phyloP scores from a whole-genome alignment of 495 filamentous ascomycete genomes.

The Echria macrotheca region DNA sequence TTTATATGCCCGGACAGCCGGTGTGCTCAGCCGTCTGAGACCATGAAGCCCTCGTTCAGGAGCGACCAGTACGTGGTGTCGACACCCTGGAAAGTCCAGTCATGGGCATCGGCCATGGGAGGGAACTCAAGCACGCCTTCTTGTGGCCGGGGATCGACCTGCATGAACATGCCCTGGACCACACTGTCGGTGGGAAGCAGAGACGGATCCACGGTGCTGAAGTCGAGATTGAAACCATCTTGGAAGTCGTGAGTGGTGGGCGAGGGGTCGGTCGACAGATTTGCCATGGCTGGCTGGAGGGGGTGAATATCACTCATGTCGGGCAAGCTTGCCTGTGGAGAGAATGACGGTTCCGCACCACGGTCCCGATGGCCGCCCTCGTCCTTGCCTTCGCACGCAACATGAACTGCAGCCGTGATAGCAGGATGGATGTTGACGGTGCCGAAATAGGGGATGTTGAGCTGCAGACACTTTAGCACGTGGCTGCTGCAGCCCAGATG shows the following conservation, averaged over 20 bases:
- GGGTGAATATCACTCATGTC: not conserved
- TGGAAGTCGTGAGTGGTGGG: not conserved
- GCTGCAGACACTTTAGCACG: slow-evolving; percentile 23
- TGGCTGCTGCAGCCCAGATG: slow-evolving; percentile 7
- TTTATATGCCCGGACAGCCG: too few relatives aligned
- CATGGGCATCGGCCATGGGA: slow-evolving; percentile 30
- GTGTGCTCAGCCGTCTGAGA: not conserved
- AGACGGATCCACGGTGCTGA: slow-evolving; percentile 5
- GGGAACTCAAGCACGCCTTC: slow-evolving; percentile 20
- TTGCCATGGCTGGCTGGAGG: slow-evolving; percentile 3
- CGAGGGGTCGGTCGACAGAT: not conserved
- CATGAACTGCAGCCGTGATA: slow-evolving; percentile 5
- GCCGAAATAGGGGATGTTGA: slow-evolving; percentile 44
- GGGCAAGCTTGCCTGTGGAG: not conserved
- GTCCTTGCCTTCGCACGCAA: not conserved
- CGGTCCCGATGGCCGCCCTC: not conserved
- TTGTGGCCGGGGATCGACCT: slow-evolving; percentile 24
- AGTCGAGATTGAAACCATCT: not conserved
- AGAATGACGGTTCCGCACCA: not conserved
- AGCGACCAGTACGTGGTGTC: slow-evolving; percentile 33
- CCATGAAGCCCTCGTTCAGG: slow-evolving; percentile 10
- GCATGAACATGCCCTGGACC: slow-evolving; percentile 28
- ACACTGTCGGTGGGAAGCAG: not conserved
- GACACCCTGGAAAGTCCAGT: slow-evolving; percentile 40
- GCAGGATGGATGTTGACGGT: slow-evolving; percentile 40